A percentile compares a stretch with the other conserved stretches of the same genome.
Conservation (phyloP, 2,329 filamentous ascomycete species). For the Arthrobotrys musiformis region DNA sequence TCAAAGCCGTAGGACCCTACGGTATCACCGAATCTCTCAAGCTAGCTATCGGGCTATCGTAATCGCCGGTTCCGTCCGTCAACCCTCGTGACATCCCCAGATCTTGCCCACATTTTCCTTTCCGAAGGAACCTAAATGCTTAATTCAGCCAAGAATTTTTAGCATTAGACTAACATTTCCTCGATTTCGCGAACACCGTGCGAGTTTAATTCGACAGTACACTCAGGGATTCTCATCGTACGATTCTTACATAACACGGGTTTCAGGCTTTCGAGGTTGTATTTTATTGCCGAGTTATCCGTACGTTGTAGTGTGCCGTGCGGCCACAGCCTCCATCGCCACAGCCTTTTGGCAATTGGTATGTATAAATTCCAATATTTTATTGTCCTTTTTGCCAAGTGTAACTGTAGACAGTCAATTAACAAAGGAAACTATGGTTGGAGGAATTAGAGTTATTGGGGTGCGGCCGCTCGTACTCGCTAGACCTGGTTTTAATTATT, state of each 20-base stretch:
- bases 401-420: not conserved
- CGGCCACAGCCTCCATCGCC: not conserved
- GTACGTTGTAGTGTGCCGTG: too few relatives aligned
- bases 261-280: not conserved
- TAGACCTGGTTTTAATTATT: not conserved
- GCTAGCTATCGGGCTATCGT: not conserved
- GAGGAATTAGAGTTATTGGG: not conserved
- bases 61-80: not conserved
- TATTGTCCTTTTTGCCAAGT: not conserved
- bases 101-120: not conserved
- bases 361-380: not conserved
- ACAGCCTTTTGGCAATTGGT: not conserved
- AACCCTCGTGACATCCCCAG: not conserved
- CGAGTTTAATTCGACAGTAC: not conserved
- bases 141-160: not conserved
- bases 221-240: not conserved
- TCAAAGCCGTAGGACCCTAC: not conserved
- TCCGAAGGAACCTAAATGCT: not conserved
- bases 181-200: not conserved
- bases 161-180: not conserved
- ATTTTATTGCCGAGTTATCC: constrained; percentile 30
- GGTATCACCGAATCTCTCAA: not conserved
- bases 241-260: not conserved
- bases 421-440: not conserved
- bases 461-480: not conserved